These are phyloP conservation scores for Mycena capillaripes DNA, from an alignment of 768 basidiomycete species.

Conservation along the genomic window DNA sequence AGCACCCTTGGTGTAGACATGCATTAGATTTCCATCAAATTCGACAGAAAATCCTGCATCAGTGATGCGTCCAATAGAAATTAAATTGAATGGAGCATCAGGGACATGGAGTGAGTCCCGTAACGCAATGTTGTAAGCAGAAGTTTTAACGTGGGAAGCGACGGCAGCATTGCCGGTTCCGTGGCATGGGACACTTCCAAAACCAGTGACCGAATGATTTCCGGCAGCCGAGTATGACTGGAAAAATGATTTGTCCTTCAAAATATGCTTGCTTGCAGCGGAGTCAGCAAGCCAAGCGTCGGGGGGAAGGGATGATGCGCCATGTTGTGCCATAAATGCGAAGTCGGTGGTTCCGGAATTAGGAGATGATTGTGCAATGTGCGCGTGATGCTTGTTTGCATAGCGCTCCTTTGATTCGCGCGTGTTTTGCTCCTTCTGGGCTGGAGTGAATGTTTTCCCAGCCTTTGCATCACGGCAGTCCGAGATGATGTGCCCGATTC, in stretches of 20 bases:
- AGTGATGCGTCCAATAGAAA: slow-evolving; percentile 34
- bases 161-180: slow-evolving; percentile 11
- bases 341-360: slow-evolving; percentile 2
- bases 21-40: too few species aligned
- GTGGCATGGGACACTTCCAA: slow-evolving; percentile 14
- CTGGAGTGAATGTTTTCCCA: not conserved
- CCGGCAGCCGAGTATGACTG: not conserved
- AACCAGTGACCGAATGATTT: not conserved
- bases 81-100: slow-evolving; percentile 28
- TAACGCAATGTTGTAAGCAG: slow-evolving; percentile 7
- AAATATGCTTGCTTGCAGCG: slow-evolving; percentile 8
- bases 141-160: slow-evolving; percentile 11
- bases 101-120: slow-evolving; percentile 1
- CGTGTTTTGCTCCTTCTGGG: slow-evolving; percentile 21
- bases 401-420: slow-evolving; percentile 13
- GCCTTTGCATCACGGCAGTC: too few species aligned
- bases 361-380: not conserved
- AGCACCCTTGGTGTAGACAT: too few species aligned
- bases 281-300: slow-evolving; percentile 20
- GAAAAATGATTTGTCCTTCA: not conserved
- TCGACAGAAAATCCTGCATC: not conserved
- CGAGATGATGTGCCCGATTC: too few species aligned
- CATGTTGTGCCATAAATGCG: slow-evolving; percentile 15
- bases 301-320: not conserved
- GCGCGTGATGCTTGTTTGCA: slow-evolving; percentile 14